Percentiles rank a stretch among this genome's conserved stretches.
Evolutionary conservation across 2,329 filamentous ascomycete species (phyloP).

Genomic region (Fusarium virguliforme): DNA sequence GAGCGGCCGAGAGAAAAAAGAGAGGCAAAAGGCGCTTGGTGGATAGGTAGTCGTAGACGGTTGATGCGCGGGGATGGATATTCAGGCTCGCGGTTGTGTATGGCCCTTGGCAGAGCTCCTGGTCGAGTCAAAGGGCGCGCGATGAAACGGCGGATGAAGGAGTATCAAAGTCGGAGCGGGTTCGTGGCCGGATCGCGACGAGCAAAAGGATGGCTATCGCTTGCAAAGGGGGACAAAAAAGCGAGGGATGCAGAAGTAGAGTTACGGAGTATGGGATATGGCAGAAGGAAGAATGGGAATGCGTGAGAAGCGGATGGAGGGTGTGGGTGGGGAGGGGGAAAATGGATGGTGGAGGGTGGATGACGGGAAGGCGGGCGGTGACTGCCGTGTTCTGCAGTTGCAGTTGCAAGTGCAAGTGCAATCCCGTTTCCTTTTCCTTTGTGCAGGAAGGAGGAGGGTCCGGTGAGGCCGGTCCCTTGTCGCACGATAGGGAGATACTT

Average conservation of each 20-base stretch:
- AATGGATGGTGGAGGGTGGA: constrained; percentile 16
- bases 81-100: constrained; percentile 42
- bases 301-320: constrained; percentile 39
- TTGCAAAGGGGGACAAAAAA: constrained; percentile 24
- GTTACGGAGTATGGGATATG: constrained; percentile 26
- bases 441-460: not conserved
- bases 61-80: constrained; percentile 47
- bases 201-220: constrained; percentile 27
- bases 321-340: constrained; percentile 36
- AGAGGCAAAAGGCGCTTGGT: constrained; percentile 35
- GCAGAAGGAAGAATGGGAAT: constrained; percentile 46
- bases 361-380: constrained; percentile 21
- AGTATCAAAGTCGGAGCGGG: not conserved
- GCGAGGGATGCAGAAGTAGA: constrained; percentile 44
- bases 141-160: constrained; percentile 1
- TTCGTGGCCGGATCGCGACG: constrained; percentile 19
- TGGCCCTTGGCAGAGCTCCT: constrained; percentile 22
- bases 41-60: constrained; percentile 39
- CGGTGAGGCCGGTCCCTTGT: not conserved
- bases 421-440: constrained; percentile 30
- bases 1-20: constrained; percentile 33
- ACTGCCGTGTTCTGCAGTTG: constrained; percentile 36
- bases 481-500: constrained; percentile 20
- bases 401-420: constrained; percentile 12
- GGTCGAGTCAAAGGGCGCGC: constrained; percentile 7